Evolutionary conservation across 768 basidiomycete genomes (phyloP).

Genomic region (Asterophora parasitica): DNA sequence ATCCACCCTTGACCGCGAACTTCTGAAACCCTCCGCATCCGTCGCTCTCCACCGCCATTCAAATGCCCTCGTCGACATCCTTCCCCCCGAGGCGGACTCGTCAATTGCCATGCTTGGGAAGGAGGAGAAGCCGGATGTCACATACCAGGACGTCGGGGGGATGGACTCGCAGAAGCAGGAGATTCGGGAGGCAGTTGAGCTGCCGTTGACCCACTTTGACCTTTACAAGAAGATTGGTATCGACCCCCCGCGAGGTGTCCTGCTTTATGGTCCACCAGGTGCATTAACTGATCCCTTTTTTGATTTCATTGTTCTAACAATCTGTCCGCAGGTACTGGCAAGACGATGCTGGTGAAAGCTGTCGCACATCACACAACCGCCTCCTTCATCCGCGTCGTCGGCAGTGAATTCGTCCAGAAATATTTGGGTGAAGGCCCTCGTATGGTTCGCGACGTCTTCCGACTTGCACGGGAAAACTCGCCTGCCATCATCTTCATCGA

Average conservation of each 20-base stretch:
- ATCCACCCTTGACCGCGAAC: constrained; percentile 93
- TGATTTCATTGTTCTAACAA: not conserved
- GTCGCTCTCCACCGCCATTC: constrained; percentile 99
- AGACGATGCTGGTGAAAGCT: constrained; percentile 99
- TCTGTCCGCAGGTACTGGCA: constrained; percentile 74
- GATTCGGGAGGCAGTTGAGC: constrained; percentile 96
- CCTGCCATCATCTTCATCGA: constrained; percentile 99
- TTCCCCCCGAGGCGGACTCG: constrained; percentile 97
- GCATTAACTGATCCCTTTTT: constrained; percentile 14
- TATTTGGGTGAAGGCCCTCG: constrained; percentile 99
- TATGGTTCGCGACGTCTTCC: constrained; percentile 99
- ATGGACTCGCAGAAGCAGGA: constrained; percentile 99
- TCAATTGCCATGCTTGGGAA: constrained; percentile 92
- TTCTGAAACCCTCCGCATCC: constrained; percentile 94
- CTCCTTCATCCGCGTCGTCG: constrained; percentile 96
- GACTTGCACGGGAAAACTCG: constrained; percentile 93
- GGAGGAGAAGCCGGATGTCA: constrained; percentile 93
- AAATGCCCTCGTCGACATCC: constrained; percentile 95
- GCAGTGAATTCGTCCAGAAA: constrained; percentile 98
- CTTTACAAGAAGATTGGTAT: constrained; percentile 99
- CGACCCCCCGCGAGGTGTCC: constrained; percentile 94
- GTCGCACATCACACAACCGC: constrained; percentile 98
- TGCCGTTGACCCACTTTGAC: constrained; percentile 95
- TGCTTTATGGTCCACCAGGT: constrained; percentile 97
- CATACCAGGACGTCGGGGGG: constrained; percentile 93